Conservation (phyloP, 139 green algal genomes). For the Pycnococcus provasolii region DNA sequence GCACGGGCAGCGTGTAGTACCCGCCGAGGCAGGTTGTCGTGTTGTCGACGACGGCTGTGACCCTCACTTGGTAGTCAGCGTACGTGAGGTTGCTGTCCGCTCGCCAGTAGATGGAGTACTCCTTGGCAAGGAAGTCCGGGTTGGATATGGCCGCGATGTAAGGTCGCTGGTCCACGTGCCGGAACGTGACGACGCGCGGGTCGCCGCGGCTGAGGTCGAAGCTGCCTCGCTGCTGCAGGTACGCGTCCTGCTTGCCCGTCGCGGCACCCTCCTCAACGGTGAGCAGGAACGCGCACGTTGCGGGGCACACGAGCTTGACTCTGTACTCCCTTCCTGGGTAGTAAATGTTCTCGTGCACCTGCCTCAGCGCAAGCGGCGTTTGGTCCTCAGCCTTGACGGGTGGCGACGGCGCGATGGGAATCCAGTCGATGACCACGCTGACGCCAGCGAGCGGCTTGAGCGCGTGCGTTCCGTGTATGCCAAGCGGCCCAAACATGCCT, state of each 20-base stretch:
- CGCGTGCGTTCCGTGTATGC: no score
- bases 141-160: not conserved
- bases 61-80: not conserved
- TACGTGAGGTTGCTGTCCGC: not conserved
- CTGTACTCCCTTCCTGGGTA: not conserved
- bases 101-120: not conserved
- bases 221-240: not conserved
- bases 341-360: no score
- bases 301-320: not conserved
- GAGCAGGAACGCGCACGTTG: conserved; percentile 7
- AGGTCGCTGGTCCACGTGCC: not conserved
- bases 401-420: no score
- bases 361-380: no score
- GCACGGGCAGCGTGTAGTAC: not conserved
- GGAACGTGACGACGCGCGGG: not conserved
- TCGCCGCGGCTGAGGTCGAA: not conserved
- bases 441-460: no score
- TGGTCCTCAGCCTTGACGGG: no score
- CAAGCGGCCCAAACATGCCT: no score
- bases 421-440: no score
- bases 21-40: not conserved
- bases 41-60: conserved; percentile 16
- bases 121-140: not conserved
- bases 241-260: not conserved
- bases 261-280: not conserved